Conservation (phyloP, 129 eudicot genomes). For the Pittosporum tobira region DNA sequence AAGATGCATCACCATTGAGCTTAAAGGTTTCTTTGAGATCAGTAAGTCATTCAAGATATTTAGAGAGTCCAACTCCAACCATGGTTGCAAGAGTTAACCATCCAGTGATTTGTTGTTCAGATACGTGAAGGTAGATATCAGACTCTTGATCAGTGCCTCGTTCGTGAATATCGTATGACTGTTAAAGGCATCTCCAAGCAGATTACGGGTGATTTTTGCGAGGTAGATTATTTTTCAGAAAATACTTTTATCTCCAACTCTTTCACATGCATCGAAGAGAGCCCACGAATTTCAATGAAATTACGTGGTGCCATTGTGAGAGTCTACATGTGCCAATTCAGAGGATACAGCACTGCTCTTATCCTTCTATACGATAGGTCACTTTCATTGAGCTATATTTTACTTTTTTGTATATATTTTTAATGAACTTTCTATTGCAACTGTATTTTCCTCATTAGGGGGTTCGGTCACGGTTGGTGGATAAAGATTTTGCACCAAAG, state of each 20-base stretch:
- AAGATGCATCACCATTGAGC: conserved; percentile 71
- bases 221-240: conserved; percentile 36
- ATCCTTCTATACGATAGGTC: neutral
- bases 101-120: conserved; percentile 19
- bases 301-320: too few relatives aligned
- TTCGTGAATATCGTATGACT: conserved; percentile 79
- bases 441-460: conserved; percentile 40
- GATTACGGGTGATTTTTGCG: conserved; percentile 54
- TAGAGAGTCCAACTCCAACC: neutral
- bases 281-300: too few relatives aligned
- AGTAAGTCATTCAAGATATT: conserved; percentile 32
- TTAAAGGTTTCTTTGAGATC: conserved; percentile 85
- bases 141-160: conserved; percentile 63
- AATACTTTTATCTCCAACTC: too few relatives aligned
- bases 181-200: conserved; percentile 46
- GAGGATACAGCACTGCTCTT: too few relatives aligned
- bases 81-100: neutral
- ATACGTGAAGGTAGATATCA: conserved; percentile 90
- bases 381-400: too few relatives aligned
- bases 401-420: neutral
- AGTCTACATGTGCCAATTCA: too few relatives aligned
- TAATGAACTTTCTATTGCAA: neutral
- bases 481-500: conserved; percentile 78
- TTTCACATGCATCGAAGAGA: too few relatives aligned
- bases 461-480: conserved; percentile 71